Evolutionary conservation across 2,329 filamentous ascomycete genomes (phyloP).

Genomic region (Epichloe elymi): DNA sequence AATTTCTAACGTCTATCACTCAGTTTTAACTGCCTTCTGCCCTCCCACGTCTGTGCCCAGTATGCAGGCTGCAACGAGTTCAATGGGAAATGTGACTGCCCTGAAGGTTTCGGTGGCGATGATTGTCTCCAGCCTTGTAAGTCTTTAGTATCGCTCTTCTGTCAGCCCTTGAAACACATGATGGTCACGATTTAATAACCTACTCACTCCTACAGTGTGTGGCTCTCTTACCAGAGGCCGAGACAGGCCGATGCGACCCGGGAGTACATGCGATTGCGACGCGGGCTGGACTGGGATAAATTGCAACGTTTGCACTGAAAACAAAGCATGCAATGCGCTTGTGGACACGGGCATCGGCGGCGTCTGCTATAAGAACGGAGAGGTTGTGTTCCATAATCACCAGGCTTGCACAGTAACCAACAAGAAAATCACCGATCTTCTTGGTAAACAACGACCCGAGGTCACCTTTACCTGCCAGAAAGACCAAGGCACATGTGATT

Average conservation of each 20-base stretch:
- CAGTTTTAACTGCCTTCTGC: constrained; percentile 96
- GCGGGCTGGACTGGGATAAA: constrained; percentile 96
- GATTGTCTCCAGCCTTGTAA: constrained; percentile 75
- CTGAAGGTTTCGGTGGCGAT: constrained; percentile 83
- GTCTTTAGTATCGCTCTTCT: constrained; percentile 12
- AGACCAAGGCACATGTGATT: constrained; percentile 68
- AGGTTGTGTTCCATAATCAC: constrained; percentile 87
- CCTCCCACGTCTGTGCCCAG: constrained; percentile 82
- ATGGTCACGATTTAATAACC: neutral
- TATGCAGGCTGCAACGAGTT: constrained; percentile 79
- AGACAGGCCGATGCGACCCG: constrained; percentile 62
- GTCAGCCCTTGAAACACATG: neutral
- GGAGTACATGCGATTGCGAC: constrained; percentile 67
- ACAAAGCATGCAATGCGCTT: constrained; percentile 74
- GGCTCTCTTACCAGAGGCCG: constrained; percentile 73
- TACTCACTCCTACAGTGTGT: constrained; percentile 43
- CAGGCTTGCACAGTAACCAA: constrained; percentile 98
- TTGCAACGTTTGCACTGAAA: constrained; percentile 83
- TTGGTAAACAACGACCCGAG: constrained; percentile 76
- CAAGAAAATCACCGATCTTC: constrained; percentile 75
- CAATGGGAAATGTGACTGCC: constrained; percentile 87
- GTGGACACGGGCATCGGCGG: constrained; percentile 74
- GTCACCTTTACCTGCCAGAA: constrained; percentile 88
- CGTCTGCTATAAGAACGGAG: constrained; percentile 82
- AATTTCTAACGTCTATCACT: constrained; percentile 12